phyloP scores from a whole-genome alignment of 2,329 filamentous ascomycete genomes.

The Mycogone perniciosa region DNA sequence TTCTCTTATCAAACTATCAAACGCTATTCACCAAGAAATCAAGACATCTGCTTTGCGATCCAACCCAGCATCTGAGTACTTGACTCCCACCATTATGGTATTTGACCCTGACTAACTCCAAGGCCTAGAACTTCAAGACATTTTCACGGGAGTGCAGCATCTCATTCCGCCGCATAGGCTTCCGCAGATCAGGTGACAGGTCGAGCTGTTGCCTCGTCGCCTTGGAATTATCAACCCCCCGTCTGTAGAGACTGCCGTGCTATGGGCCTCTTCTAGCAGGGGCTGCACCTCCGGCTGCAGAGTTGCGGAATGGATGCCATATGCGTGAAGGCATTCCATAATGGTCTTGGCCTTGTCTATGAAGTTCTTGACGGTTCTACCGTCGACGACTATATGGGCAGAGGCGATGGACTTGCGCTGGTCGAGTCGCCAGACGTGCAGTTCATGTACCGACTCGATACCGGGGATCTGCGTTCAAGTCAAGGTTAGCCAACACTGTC shows the following conservation, averaged over 20 bases:
- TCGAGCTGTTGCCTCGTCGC: constrained; percentile 18
- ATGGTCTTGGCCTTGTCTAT: constrained; percentile 55
- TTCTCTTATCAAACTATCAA: too few relatives aligned
- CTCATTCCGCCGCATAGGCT: constrained; percentile 44
- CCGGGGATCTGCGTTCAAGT: constrained; percentile 50
- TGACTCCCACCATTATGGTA: too few relatives aligned
- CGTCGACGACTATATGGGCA: constrained; percentile 59
- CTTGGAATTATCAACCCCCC: constrained; percentile 17
- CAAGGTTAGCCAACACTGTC: background rate
- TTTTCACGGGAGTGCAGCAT: constrained; percentile 35
- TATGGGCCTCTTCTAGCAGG: constrained; percentile 1
- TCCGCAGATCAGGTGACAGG: constrained; percentile 48
- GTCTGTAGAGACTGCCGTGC: constrained; percentile 11
- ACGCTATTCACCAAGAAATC: too few relatives aligned
- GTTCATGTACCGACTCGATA: constrained; percentile 60
- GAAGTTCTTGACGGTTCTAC: constrained; percentile 51
- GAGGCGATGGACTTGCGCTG: constrained; percentile 65
- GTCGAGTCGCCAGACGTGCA: constrained; percentile 69
- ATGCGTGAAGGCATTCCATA: constrained; percentile 63
- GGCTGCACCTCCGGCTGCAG: constrained; percentile 55
- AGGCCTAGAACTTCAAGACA: background rate
- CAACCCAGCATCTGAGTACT: too few relatives aligned
- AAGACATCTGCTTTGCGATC: too few relatives aligned
- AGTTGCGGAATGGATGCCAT: constrained; percentile 66
- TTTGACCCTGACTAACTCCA: too few relatives aligned